These are phyloP conservation scores for Metschnikowia sp. DNA, from an alignment of 805 yeast species.

Conservation along the genomic window DNA sequence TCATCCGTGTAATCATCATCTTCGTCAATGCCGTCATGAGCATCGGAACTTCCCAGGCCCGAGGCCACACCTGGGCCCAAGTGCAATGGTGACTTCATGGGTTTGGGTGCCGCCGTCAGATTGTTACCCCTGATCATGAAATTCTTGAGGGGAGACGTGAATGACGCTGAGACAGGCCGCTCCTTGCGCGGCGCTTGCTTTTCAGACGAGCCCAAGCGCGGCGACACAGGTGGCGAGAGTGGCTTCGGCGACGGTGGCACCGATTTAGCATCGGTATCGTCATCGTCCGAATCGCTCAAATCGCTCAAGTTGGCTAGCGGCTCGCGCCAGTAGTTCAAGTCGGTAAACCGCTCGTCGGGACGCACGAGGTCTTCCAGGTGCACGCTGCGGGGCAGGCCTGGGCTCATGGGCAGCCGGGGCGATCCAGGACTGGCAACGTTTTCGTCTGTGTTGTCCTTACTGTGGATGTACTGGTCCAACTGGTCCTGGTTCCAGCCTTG, in stretches of 20 bases:
- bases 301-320: constrained; percentile 66
- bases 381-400: constrained; percentile 22
- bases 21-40: constrained; percentile 8
- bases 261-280: constrained; percentile 17
- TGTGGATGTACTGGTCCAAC: constrained; percentile 30
- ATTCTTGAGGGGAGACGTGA: constrained; percentile 40
- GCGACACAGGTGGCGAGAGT: constrained; percentile 9
- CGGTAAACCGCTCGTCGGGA: constrained; percentile 68
- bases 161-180: constrained; percentile 36
- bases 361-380: constrained; percentile 24
- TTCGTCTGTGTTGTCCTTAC: constrained; percentile 13
- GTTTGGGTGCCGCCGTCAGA: constrained; percentile 22
- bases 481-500: constrained; percentile 36
- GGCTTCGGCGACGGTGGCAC: constrained; percentile 9
- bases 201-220: constrained; percentile 1
- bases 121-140: constrained; percentile 36
- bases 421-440: constrained; percentile 11
- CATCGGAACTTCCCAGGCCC: constrained; percentile 9
- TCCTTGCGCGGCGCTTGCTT: constrained; percentile 13
- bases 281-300: constrained; percentile 49
- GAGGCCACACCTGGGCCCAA: constrained; percentile 1
- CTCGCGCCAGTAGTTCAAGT: constrained; percentile 89
- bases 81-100: constrained; percentile 21
- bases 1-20: constrained; percentile 7
- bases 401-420: constrained; percentile 21